Evolutionary conservation across 352 stramenopile genomes (phyloP).

Genomic region (Globisporangium viniferum): DNA sequence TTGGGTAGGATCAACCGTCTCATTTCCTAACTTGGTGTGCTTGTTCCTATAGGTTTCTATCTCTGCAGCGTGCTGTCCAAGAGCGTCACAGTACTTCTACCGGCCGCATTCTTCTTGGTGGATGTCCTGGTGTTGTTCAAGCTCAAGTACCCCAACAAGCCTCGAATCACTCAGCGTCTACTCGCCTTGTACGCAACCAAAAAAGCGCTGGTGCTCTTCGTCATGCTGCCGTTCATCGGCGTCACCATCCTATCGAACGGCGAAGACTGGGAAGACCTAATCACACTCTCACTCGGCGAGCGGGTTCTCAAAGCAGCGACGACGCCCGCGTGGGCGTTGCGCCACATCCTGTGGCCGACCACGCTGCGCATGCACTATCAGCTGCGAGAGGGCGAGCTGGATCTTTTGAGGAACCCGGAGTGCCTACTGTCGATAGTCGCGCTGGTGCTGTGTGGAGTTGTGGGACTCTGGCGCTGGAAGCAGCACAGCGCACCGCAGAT

Average conservation of each 20-base stretch:
- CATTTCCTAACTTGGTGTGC: neutral
- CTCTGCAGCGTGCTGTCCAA: slow-evolving; percentile 15
- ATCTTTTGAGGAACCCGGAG: slow-evolving; percentile 25
- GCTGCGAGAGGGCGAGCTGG: slow-evolving; percentile 32
- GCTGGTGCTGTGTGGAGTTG: slow-evolving; percentile 15
- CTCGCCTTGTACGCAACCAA: slow-evolving; percentile 17
- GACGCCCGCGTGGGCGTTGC: slow-evolving; percentile 33
- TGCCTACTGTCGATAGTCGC: slow-evolving; percentile 28
- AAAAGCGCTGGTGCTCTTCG: slow-evolving; percentile 25
- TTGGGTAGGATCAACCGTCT: neutral
- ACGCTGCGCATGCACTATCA: slow-evolving; percentile 57
- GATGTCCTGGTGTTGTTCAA: neutral
- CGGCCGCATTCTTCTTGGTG: slow-evolving; percentile 5
- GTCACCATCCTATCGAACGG: slow-evolving; percentile 45
- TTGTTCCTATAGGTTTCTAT: slow-evolving; percentile 7
- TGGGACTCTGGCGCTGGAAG: slow-evolving; percentile 4
- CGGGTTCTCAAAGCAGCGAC: slow-evolving; percentile 44
- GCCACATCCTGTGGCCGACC: slow-evolving; percentile 40
- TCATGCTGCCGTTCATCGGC: slow-evolving; percentile 27
- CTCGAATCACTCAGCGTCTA: neutral
- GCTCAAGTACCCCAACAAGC: neutral
- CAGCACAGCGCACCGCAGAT: slow-evolving; percentile 11
- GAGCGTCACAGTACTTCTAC: slow-evolving; percentile 11
- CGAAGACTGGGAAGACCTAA: slow-evolving; percentile 36
- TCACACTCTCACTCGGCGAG: slow-evolving; percentile 35